Percentiles rank a stretch among this genome's conserved stretches.
Evolutionary conservation across 768 basidiomycete genomes (phyloP).

Genomic region (Postia placenta): DNA sequence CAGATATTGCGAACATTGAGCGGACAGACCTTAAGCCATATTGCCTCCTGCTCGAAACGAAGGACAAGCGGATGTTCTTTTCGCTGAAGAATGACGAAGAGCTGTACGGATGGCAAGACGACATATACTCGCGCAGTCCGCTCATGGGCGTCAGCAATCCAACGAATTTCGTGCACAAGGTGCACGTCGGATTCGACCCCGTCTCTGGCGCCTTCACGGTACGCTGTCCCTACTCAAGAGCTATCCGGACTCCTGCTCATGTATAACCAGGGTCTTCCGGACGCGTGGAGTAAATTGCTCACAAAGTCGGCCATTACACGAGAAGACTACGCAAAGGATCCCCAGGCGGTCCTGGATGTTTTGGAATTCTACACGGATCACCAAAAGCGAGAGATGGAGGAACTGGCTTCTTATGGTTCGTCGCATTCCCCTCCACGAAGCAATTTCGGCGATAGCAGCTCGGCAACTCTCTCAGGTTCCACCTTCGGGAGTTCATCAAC

Average conservation of each 20-base stretch:
- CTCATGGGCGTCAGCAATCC: slow-evolving; percentile 92
- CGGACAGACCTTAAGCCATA: slow-evolving; percentile 94
- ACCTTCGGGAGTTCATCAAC: slow-evolving; percentile 16
- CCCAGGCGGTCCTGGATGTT: slow-evolving; percentile 95
- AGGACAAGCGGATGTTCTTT: slow-evolving; percentile 74
- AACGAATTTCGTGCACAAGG: slow-evolving; percentile 97
- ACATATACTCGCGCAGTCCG: slow-evolving; percentile 88
- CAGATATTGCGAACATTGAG: slow-evolving; percentile 82
- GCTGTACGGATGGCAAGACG: slow-evolving; percentile 97
- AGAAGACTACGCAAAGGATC: slow-evolving; percentile 95
- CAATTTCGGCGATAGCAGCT: neutral
- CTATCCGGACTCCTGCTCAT: neutral
- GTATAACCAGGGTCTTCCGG: slow-evolving; percentile 80
- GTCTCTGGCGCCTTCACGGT: slow-evolving; percentile 92
- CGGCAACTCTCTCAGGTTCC: slow-evolving; percentile 1
- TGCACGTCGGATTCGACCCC: slow-evolving; percentile 96
- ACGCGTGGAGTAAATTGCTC: slow-evolving; percentile 96
- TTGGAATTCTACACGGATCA: slow-evolving; percentile 98
- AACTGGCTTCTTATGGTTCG: slow-evolving; percentile 33
- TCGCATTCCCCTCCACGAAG: slow-evolving; percentile 10
- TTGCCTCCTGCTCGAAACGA: slow-evolving; percentile 82
- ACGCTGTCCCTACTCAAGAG: slow-evolving; percentile 25
- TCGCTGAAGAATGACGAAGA: slow-evolving; percentile 92
- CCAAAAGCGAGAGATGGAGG: slow-evolving; percentile 90
- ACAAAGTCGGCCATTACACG: slow-evolving; percentile 96